Evolutionary conservation across 306 rosid species (phyloP).

Genomic region (Cicer arietinum): DNA sequence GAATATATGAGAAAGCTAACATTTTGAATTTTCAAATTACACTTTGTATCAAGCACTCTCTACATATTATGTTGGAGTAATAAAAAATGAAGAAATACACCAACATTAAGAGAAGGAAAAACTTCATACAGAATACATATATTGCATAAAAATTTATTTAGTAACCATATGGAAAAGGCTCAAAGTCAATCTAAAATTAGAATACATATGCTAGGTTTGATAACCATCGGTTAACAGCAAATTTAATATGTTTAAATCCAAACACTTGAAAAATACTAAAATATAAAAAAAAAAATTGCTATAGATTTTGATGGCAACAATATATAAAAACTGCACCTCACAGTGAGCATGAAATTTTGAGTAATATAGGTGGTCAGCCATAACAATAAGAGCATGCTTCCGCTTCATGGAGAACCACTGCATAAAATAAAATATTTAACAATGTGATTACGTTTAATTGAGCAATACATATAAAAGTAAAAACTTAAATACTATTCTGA

Average conservation of each 20-base stretch:
- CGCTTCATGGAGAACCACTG: slow-evolving; percentile 98
- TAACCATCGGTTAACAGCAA: background rate
- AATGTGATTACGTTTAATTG: slow-evolving; percentile 32
- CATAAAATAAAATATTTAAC: slow-evolving; percentile 45
- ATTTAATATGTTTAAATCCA: background rate
- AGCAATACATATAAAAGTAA: background rate
- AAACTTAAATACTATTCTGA: background rate
- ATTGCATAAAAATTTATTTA: background rate
- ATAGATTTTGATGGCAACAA: slow-evolving; percentile 11
- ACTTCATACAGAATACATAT: background rate
- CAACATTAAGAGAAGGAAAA: slow-evolving; percentile 13
- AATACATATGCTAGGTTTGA: slow-evolving; percentile 14
- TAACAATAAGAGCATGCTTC: slow-evolving; percentile 77
- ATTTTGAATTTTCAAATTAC: background rate
- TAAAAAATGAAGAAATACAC: background rate
- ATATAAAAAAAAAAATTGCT: slow-evolving; percentile 8
- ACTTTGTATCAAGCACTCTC: background rate
- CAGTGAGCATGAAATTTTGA: slow-evolving; percentile 83
- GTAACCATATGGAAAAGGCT: no score
- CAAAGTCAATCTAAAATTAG: background rate
- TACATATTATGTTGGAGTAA: no score
- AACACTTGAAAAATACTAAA: background rate
- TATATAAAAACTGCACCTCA: slow-evolving; percentile 56
- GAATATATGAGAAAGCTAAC: no score
- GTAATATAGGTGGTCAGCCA: slow-evolving; percentile 87